Evolutionary conservation across 1,284 basidiomycete species (phyloP).

Genomic region (Moesziomyces antarcticus): DNA sequence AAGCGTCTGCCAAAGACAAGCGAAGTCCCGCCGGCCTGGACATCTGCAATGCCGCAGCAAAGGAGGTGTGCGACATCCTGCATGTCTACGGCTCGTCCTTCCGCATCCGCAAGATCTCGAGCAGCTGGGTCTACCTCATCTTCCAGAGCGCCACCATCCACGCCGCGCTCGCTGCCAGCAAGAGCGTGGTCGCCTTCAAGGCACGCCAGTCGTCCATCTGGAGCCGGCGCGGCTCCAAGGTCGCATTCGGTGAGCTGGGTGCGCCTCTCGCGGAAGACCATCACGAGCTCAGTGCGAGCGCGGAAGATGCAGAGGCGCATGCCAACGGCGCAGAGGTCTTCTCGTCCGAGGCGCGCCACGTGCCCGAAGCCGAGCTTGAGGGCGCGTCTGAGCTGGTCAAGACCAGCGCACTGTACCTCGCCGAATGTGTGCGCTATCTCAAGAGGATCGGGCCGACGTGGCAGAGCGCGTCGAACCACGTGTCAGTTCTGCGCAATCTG

Average conservation of each 20-base stretch:
- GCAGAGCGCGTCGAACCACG: conserved; percentile 48
- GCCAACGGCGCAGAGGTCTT: conserved; percentile 8
- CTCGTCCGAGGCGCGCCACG: conserved; percentile 11
- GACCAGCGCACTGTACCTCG: conserved; percentile 37
- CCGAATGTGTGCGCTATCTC: conserved; percentile 43
- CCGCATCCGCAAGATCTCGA: conserved; percentile 50
- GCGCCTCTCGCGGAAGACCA: not conserved
- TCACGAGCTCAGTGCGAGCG: not conserved
- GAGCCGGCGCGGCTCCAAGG: conserved; percentile 18
- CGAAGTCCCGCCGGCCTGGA: conserved; percentile 31
- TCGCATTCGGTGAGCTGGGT: not conserved
- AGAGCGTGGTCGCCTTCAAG: conserved; percentile 43
- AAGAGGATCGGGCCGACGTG: conserved; percentile 47
- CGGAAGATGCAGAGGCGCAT: conserved; percentile 17
- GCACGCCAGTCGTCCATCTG: conserved; percentile 34
- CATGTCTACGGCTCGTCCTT: conserved; percentile 49
- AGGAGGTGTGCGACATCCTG: conserved; percentile 48
- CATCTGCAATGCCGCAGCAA: conserved; percentile 46
- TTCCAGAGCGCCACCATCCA: conserved; percentile 54
- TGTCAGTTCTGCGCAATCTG: conserved; percentile 33
- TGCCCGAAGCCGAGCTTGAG: conserved; percentile 28
- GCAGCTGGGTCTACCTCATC: conserved; percentile 53
- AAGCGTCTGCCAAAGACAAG: conserved; percentile 1
- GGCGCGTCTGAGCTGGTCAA: conserved; percentile 38
- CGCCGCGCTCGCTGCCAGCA: conserved; percentile 38